These are phyloP conservation scores for Neurospora sp. DNA, from an alignment of 495 filamentous ascomycete species.

Conservation along the genomic window DNA sequence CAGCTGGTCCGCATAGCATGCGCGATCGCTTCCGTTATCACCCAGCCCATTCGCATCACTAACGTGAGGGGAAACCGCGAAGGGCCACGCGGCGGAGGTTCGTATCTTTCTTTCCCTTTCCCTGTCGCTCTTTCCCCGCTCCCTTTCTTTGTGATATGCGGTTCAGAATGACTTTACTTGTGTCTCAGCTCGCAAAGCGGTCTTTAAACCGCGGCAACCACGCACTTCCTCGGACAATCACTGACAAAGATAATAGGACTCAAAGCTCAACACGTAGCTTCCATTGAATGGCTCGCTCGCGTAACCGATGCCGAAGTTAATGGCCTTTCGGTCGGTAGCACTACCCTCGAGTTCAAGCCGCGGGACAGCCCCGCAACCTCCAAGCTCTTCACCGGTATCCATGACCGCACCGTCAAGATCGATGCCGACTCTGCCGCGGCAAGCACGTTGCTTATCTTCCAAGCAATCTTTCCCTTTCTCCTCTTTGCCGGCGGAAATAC, in stretches of 20 bases:
- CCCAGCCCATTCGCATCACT: constrained; percentile 52
- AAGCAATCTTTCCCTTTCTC: constrained; percentile 72
- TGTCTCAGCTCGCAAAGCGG: neutral
- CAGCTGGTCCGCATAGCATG: constrained; percentile 69
- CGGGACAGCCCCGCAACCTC: constrained; percentile 27
- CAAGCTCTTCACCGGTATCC: neutral
- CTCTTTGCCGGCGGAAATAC: constrained; percentile 43
- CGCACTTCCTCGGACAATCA: neutral
- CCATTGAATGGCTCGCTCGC: constrained; percentile 53
- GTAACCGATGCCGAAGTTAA: constrained; percentile 50
- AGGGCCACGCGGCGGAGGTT: constrained; percentile 28
- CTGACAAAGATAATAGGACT: constrained; percentile 38
- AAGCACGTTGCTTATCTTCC: constrained; percentile 62
- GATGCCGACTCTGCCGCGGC: constrained; percentile 32
- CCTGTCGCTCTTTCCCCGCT: constrained; percentile 4
- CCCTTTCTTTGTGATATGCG: neutral
- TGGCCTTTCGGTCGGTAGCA: constrained; percentile 46
- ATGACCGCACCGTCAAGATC: constrained; percentile 32
- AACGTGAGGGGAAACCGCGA: constrained; percentile 61
- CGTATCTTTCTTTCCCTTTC: constrained; percentile 1
- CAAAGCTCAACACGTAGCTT: constrained; percentile 65
- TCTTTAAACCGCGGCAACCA: neutral
- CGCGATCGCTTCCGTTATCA: constrained; percentile 56
- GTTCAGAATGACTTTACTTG: neutral
- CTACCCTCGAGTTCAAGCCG: constrained; percentile 43